Evolutionary conservation across 305 asterid species (phyloP).

Genomic region (Fraxinus dipetala): DNA sequence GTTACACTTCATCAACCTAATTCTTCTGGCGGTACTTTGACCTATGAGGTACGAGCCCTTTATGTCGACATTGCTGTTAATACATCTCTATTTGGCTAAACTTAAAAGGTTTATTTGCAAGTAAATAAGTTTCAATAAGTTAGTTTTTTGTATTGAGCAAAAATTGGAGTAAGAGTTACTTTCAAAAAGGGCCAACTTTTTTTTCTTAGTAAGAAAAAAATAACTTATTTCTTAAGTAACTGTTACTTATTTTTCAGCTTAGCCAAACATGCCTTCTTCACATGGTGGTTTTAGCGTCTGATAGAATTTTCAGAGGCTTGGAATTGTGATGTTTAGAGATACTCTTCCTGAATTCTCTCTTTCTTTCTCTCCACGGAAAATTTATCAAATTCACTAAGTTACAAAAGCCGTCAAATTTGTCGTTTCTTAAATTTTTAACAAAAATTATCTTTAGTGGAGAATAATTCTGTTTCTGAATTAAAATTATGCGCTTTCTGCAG

Average conservation of each 20-base stretch:
- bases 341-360: background rate
- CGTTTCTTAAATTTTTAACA: background rate
- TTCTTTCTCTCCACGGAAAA: background rate
- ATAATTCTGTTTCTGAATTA: background rate
- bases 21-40: conserved; percentile 93
- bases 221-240: background rate
- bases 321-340: conserved; percentile 7
- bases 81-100: background rate
- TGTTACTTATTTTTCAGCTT: background rate
- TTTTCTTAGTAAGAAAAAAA: background rate
- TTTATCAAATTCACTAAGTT: background rate
- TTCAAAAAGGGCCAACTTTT: background rate
- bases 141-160: no score
- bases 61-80: background rate
- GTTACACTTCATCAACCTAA: conserved; percentile 82
- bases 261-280: background rate
- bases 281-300: background rate
- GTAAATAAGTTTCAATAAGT: background rate
- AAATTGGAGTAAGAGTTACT: background rate
- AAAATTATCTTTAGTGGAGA: background rate
- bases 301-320: background rate
- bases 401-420: background rate
- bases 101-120: background rate
- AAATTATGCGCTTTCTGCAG: conserved; percentile 37
- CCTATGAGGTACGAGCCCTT: conserved; percentile 63